A percentile compares a stretch with the other conserved stretches of the same genome.
Conservation (phyloP, 1,284 basidiomycete genomes). For the Cryptococcus depauperatus region DNA sequence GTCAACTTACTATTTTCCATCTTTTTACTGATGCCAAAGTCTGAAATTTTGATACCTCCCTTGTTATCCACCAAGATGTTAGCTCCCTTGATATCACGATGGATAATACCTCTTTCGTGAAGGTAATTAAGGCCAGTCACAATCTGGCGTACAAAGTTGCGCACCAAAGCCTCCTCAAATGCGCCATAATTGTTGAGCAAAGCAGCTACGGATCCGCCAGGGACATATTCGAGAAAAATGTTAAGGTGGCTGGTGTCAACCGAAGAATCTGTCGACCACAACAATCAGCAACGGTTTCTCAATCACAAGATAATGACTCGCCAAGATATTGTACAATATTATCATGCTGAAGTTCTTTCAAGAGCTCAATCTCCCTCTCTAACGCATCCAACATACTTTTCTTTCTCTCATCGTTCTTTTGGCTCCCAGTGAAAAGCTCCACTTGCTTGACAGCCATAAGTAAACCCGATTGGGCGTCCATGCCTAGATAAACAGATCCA, state of each 20-base stretch:
- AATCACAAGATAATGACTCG: slow-evolving; percentile 45
- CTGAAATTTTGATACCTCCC: slow-evolving; percentile 95
- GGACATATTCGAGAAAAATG: slow-evolving; percentile 98
- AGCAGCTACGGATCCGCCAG: slow-evolving; percentile 91
- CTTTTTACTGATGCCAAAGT: slow-evolving; percentile 98
- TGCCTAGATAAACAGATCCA: slow-evolving; percentile 90
- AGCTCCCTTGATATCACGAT: slow-evolving; percentile 96
- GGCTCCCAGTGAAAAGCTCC: slow-evolving; percentile 77
- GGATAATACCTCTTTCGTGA: slow-evolving; percentile 90
- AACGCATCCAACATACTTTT: slow-evolving; percentile 90
- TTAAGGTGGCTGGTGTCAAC: slow-evolving; percentile 83
- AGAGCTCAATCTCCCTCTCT: slow-evolving; percentile 89
- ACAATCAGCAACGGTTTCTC: neutral
- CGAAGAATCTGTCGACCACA: slow-evolving; percentile 67
- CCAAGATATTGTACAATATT: slow-evolving; percentile 98
- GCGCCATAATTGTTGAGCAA: slow-evolving; percentile 89
- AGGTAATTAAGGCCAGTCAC: slow-evolving; percentile 84
- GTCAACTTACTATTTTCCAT: slow-evolving; percentile 76
- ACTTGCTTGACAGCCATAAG: slow-evolving; percentile 99
- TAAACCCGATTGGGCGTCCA: slow-evolving; percentile 88
- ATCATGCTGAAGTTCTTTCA: slow-evolving; percentile 90
- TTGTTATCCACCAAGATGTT: slow-evolving; percentile 99
- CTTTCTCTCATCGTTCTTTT: slow-evolving; percentile 85
- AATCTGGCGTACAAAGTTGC: slow-evolving; percentile 92
- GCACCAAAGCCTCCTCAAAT: slow-evolving; percentile 89